Percentiles rank a stretch among this genome's conserved stretches.
Conservation (phyloP, 495 filamentous ascomycete genomes). For the Bathelium albidoporum region DNA sequence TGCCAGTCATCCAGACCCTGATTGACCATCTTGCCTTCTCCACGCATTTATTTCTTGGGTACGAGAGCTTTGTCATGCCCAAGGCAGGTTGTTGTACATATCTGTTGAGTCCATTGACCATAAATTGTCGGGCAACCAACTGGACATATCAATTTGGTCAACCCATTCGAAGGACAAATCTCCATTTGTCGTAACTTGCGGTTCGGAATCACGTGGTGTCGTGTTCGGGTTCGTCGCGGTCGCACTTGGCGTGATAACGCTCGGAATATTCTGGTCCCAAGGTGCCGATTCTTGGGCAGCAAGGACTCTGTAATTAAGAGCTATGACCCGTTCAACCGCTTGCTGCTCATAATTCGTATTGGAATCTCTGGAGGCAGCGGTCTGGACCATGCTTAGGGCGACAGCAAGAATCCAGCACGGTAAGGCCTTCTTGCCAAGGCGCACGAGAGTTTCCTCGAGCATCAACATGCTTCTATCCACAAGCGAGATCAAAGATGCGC, state of each 20-base stretch:
- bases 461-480: background rate
- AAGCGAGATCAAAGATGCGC: background rate
- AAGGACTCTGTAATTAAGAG: conserved; percentile 20
- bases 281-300: conserved; percentile 18
- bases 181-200: background rate
- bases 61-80: background rate
- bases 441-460: background rate
- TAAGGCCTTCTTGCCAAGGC: background rate
- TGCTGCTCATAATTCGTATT: conserved; percentile 15
- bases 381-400: background rate
- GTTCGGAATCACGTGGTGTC: background rate
- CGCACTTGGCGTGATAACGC: background rate
- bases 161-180: background rate
- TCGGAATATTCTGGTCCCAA: background rate
- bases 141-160: background rate
- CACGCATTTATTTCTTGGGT: background rate
- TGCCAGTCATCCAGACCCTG: no score
- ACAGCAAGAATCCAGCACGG: background rate
- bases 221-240: background rate
- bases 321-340: conserved; percentile 17
- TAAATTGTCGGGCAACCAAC: background rate
- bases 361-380: background rate
- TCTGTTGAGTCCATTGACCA: background rate
- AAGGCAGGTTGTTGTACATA: background rate
- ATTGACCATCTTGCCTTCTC: no score